Evolutionary conservation across 441 rosid species (phyloP).

Genomic region (Rhodomyrtus psidioides): DNA sequence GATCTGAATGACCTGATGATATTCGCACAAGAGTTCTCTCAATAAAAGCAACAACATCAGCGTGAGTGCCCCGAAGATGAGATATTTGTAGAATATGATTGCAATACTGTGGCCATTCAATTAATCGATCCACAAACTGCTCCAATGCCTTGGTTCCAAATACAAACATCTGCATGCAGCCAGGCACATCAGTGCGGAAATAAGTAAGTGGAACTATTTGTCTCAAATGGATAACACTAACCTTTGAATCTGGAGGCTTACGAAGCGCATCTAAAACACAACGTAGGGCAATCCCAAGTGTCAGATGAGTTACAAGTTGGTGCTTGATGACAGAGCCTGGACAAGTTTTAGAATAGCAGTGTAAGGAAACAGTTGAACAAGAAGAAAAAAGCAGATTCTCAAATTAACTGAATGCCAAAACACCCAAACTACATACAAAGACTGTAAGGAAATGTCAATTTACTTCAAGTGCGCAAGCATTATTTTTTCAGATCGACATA

Average conservation of each 20-base stretch:
- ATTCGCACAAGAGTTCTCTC: slow-evolving; percentile 83
- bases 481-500: neutral
- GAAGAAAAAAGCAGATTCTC: neutral
- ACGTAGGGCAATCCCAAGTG: slow-evolving; percentile 95
- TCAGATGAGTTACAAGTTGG: slow-evolving; percentile 90
- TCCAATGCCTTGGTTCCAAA: slow-evolving; percentile 98
- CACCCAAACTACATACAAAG: neutral
- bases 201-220: neutral
- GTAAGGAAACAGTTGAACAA: neutral
- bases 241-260: slow-evolving; percentile 98
- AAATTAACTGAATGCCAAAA: neutral
- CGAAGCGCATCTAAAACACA: slow-evolving; percentile 94
- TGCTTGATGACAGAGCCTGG: slow-evolving; percentile 55
- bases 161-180: slow-evolving; percentile 75
- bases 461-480: neutral
- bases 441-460: neutral
- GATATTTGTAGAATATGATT: slow-evolving; percentile 98
- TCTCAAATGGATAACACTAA: slow-evolving; percentile 19
- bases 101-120: slow-evolving; percentile 99
- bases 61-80: slow-evolving; percentile 79
- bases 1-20: slow-evolving; percentile 76
- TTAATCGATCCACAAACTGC: slow-evolving; percentile 92
- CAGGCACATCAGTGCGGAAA: neutral
- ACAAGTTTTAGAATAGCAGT: neutral
- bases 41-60: slow-evolving; percentile 87